Base-by-base conservation (phyloP, 2,329 filamentous ascomycete genomes). In the Aspergillus carbonarius region DNA sequence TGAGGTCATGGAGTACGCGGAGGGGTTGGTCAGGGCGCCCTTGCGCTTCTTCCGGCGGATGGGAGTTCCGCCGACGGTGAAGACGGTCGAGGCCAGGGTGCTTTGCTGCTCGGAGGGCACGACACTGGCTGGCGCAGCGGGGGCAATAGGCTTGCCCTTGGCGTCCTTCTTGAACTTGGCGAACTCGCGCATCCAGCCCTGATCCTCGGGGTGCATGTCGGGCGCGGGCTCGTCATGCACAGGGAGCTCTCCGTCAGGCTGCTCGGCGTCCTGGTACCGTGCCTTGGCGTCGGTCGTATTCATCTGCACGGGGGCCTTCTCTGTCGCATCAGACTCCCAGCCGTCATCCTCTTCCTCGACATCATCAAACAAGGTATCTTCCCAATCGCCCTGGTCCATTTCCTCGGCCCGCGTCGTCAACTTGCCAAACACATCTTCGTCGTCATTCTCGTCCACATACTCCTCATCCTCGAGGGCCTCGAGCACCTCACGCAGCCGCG, bases 401-500 rank as follows among this genome's bases (percentile, higher is more conserved):
- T 96, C 93, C 61, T 78, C 75, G n/a, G 71, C 74, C 32, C 84
- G 89, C 86, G 68, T 84, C 80, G 18, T 91, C 46, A 96, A 78
- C 64, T 88, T 77, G 46, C 85, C 85, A 74, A 99, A 98, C 53
- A 98, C 78, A 56, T 95, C 90, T n/a, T 95, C 91, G 23, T 88
- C 86, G 27, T 85, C 83, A 35, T 93, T 85, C 6, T 90, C 83
- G 50, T 90, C 93, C 1, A 99, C 93, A 71, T 92, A 99, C 2
- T 90, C 93, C 23, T 99, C 95, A 70, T 99, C 95, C 50, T 99
- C 95, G 30, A 99, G 79, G 10, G 95, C 95, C 76, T 97, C 93
- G 23, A 99, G 78, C 5, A 93, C 92, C 74, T 99, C 95, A 47
- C 95, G 85, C 66, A 99, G 74, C 39, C 93, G 84, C 2, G 93